These are phyloP conservation scores for Quercus agrifolia DNA, from an alignment of 306 rosid species.

Conservation along the genomic window DNA sequence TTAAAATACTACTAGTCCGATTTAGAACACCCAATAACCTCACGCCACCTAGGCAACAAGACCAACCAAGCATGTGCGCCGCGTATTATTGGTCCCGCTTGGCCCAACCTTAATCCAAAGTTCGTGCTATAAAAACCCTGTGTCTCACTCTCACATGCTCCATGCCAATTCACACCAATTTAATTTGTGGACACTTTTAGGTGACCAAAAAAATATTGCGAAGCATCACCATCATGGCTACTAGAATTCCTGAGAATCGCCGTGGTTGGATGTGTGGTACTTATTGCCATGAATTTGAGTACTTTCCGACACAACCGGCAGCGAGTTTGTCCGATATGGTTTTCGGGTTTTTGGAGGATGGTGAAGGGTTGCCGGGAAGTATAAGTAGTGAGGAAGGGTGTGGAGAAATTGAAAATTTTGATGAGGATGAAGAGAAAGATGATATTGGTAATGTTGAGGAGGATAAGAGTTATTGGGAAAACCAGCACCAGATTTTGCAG, in stretches of 20 bases:
- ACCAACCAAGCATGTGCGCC: conserved; percentile 41
- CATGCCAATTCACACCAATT: background rate
- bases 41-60: conserved; percentile 20
- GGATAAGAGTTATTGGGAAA: conserved; percentile 57
- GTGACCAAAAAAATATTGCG: background rate
- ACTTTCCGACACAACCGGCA: background rate
- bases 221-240: conserved; percentile 5
- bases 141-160: background rate
- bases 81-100: conserved; percentile 28
- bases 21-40: conserved; percentile 10
- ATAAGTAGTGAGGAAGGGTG: conserved; percentile 26
- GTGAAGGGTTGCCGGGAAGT: conserved; percentile 24
- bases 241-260: conserved; percentile 13
- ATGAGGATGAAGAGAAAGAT: conserved; percentile 27
- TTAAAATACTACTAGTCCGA: conserved; percentile 2
- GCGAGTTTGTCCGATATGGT: conserved; percentile 45
- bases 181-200: background rate
- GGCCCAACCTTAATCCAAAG: conserved; percentile 2
- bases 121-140: conserved; percentile 6
- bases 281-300: background rate
- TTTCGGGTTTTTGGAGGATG: conserved; percentile 55
- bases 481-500: conserved; percentile 61
- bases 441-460: conserved; percentile 15
- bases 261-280: background rate
- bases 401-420: conserved; percentile 25